Evolutionary conservation across 306 rosid genomes (phyloP), one percentile per base, ranked within the genome.

Genomic region (Ormosia semicastrata): DNA sequence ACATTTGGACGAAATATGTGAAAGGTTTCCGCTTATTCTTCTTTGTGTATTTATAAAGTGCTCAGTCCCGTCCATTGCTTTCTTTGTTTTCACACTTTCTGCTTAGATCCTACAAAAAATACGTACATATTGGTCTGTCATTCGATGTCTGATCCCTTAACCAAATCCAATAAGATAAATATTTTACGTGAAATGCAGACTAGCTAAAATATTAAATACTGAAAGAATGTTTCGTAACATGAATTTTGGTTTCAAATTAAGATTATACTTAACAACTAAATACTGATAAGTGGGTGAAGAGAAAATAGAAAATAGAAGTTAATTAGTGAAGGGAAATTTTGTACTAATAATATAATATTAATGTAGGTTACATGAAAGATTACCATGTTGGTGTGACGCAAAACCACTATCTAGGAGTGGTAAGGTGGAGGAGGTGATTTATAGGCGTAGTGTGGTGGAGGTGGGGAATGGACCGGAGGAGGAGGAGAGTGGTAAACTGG

Each of bases 341-440:
- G 12, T n/a, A 62, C 17, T 60, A n/a, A 44, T 44, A 32, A 76
- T 24, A 24, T 24, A 24, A 24, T 52, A 32, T 64, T 37, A 36
- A 52, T 53, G 29, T 0, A 13, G 44, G 18, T 3, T 71, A 53
- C 15, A 8, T 39, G 75, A 47, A 74, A 66, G 49, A 41, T 54
- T 84, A 84, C 83, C 81, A 73, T 84, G 59, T 62, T 62, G 50
- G 64, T 33, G 30, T 72, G 78, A 29, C 43, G 65, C 33, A 18
- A 72, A 47, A 11, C 49, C 8, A 62, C 32, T 60, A 32, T 86
- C 93, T 91, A 91, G 90, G 83, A 15, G 73, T 89, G 90, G 86
- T 88, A 39, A 34, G 96, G 93, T 15, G 96, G 96, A 79, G 96
- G 95, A 44, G 90, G 88, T 32, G 90, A 91, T 32, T 89, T 44